Evolutionary conservation across 495 filamentous ascomycete genomes (phyloP).

Genomic region (Penicillium coffeae): DNA sequence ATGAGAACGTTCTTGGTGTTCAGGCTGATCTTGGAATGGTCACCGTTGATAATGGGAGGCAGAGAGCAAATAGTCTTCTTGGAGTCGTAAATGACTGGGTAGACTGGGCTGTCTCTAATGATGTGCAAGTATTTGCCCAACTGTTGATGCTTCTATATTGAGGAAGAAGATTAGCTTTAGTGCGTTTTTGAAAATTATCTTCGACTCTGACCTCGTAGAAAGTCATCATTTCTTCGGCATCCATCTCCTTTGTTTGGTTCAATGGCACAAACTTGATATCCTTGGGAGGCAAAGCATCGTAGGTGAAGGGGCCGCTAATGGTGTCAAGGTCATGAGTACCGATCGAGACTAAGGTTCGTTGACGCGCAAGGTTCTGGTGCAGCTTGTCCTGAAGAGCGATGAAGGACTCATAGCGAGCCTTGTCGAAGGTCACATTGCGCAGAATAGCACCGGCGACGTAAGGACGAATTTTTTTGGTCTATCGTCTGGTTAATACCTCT

Average conservation of each 20-base stretch:
- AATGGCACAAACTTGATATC: conserved; percentile 87
- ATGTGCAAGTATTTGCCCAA: conserved; percentile 83
- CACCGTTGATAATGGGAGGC: conserved; percentile 95
- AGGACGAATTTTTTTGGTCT: conserved; percentile 78
- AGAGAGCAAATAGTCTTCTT: conserved; percentile 86
- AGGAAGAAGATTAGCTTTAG: neutral
- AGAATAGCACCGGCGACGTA: conserved; percentile 84
- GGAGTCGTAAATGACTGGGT: conserved; percentile 93
- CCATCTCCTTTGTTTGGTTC: conserved; percentile 86
- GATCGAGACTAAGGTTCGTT: conserved; percentile 90
- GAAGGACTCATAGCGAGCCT: conserved; percentile 92
- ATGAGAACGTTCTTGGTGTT: conserved; percentile 92
- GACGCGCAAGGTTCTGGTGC: conserved; percentile 90
- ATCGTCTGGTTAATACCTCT: conserved; percentile 1
- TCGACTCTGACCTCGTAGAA: conserved; percentile 74
- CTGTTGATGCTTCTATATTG: conserved; percentile 68
- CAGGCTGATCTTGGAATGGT: conserved; percentile 92
- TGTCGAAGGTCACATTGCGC: conserved; percentile 84
- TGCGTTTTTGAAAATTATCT: too few relatives aligned
- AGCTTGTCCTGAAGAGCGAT: conserved; percentile 97
- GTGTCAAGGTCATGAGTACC: conserved; percentile 97
- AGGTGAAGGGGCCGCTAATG: conserved; percentile 91
- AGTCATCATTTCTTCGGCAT: conserved; percentile 82
- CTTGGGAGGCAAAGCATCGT: conserved; percentile 87
- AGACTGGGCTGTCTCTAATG: conserved; percentile 87